Conservation (phyloP, 805 yeast species). For the Nakazawaea holstii region DNA sequence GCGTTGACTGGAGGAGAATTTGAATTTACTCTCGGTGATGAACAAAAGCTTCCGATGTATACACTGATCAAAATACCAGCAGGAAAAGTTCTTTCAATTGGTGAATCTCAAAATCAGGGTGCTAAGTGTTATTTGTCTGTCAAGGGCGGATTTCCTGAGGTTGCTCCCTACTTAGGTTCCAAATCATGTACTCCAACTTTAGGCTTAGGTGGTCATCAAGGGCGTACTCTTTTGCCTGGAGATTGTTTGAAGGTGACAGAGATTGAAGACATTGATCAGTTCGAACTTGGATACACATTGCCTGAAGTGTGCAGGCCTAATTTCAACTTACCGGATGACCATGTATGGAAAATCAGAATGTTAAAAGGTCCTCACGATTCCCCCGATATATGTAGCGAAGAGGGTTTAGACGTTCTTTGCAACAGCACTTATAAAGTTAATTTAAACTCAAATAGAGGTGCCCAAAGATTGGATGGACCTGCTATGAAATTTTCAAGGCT, state of each 20-base stretch:
- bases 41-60: constrained; percentile 17
- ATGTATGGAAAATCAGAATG: constrained; percentile 18
- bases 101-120: constrained; percentile 14
- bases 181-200: constrained; percentile 24
- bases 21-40: constrained; percentile 14
- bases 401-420: constrained; percentile 20
- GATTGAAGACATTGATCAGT: neutral
- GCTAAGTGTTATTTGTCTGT: constrained; percentile 22
- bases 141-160: constrained; percentile 26
- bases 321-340: constrained; percentile 12
- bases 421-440: constrained; percentile 18
- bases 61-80: constrained; percentile 18
- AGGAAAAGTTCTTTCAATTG: constrained; percentile 19
- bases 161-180: constrained; percentile 23
- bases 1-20: constrained; percentile 22
- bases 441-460: constrained; percentile 26
- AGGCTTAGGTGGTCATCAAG: constrained; percentile 25
- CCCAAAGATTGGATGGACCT: constrained; percentile 25
- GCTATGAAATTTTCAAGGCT: constrained; percentile 17
- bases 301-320: constrained; percentile 17
- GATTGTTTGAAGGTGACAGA: constrained; percentile 20
- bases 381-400: constrained; percentile 20
- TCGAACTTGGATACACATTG: constrained; percentile 13
- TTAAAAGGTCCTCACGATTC: constrained; percentile 26
- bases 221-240: constrained; percentile 22